These are phyloP conservation scores for Aspergillus spinulosporus DNA, from an alignment of 2,329 filamentous ascomycete genomes.

Conservation along the genomic window DNA sequence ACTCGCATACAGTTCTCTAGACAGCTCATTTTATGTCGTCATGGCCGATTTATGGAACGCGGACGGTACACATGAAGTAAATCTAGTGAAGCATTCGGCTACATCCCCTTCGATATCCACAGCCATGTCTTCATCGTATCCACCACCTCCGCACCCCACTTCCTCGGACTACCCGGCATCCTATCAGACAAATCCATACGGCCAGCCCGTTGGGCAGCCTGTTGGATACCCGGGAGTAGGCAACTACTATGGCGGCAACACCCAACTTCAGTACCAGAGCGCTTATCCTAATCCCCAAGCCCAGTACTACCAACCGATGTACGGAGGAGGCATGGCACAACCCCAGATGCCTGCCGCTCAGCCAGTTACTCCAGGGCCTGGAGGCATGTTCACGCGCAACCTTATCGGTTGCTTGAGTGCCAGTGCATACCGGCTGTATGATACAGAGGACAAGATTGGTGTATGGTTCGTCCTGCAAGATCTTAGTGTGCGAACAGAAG, in stretches of 20 bases:
- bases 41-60: conserved; percentile 69
- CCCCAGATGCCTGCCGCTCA: conserved; percentile 38
- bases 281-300: conserved; percentile 34
- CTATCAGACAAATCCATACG: conserved; percentile 44
- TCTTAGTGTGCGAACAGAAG: conserved; percentile 89
- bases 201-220: conserved; percentile 41
- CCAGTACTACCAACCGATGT: conserved; percentile 35
- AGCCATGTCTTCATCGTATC: conserved; percentile 76
- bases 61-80: conserved; percentile 63
- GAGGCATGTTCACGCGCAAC: conserved; percentile 91
- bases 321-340: conserved; percentile 36
- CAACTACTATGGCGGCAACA: conserved; percentile 38
- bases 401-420: conserved; percentile 89
- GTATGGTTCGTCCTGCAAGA: conserved; percentile 98
- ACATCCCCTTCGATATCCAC: conserved; percentile 76
- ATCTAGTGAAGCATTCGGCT: conserved; percentile 65
- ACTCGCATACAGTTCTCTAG: conserved; percentile 58
- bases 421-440: conserved; percentile 80
- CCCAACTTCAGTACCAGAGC: conserved; percentile 38
- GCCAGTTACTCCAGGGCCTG: conserved; percentile 51
- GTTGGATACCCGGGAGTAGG: conserved; percentile 36
- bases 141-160: conserved; percentile 46
- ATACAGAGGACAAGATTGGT: conserved; percentile 76
- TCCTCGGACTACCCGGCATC: conserved; percentile 36
- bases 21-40: conserved; percentile 67